These are phyloP conservation scores for Sclerotinia sclerotiorum DNA, from an alignment of 2,329 filamentous ascomycete genomes.

Conservation along the genomic window DNA sequence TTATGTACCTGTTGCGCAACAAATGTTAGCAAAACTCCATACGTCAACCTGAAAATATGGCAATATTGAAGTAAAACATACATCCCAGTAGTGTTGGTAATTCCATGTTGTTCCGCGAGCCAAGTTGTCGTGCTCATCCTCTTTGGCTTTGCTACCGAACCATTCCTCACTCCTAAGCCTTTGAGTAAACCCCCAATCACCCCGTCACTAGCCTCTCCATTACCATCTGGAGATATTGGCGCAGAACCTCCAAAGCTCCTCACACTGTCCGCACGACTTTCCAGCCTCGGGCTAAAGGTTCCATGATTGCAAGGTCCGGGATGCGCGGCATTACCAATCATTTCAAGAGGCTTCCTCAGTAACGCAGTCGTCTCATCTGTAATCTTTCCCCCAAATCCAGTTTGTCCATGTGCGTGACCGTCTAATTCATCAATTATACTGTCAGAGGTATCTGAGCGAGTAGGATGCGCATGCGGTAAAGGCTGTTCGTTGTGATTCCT, in stretches of 20 bases:
- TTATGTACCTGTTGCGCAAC: slow-evolving; percentile 66
- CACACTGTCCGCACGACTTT: slow-evolving; percentile 38
- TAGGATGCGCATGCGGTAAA: slow-evolving; percentile 32
- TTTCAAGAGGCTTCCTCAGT: slow-evolving; percentile 45
- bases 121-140: slow-evolving; percentile 72
- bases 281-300: slow-evolving; percentile 70
- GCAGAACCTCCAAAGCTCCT: slow-evolving; percentile 33
- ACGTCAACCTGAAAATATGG: not conserved
- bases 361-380: slow-evolving; percentile 54
- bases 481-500: not conserved
- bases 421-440: slow-evolving; percentile 27
- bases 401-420: slow-evolving; percentile 19
- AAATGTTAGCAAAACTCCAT: slow-evolving; percentile 8
- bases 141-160: slow-evolving; percentile 44
- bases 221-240: slow-evolving; percentile 23
- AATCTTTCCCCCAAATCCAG: slow-evolving; percentile 23
- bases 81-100: slow-evolving; percentile 74
- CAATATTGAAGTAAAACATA: slow-evolving; percentile 45
- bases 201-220: slow-evolving; percentile 29
- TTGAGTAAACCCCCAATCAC: slow-evolving; percentile 33
- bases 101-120: slow-evolving; percentile 70
- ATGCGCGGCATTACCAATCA: slow-evolving; percentile 32
- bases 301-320: slow-evolving; percentile 64
- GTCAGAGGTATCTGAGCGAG: slow-evolving; percentile 26
- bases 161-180: slow-evolving; percentile 32